Base-by-base conservation (phyloP, 2,329 filamentous ascomycete genomes). In the Bipolaris zeicola region DNA sequence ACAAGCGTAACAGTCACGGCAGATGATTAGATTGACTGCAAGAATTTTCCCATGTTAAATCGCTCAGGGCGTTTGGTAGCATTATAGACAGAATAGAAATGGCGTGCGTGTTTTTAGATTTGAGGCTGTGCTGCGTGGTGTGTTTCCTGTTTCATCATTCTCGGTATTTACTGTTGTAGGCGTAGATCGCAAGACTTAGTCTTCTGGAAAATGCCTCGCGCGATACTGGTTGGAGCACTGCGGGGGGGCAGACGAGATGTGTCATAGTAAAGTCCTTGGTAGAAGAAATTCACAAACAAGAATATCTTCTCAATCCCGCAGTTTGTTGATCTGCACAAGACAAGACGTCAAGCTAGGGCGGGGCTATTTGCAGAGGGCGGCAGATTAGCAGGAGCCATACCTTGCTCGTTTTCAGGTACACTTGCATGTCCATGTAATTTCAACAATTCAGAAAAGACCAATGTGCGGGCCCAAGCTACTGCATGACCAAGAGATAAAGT, bases 401-500 rank as follows among this genome's bases (percentile, higher is more conserved):
- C 42, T 18, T 44, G 36, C 7, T 37, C 31, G 34, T 53, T n/a
- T 36, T 55, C 47, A 46, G 41, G 34, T 51, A 55, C 52, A 34
- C 33, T 24, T 51, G 52, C 52, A 50, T 46, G 24, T 45, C 47
- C 52, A 50, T 46, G 33, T 24, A 36, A 41, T 42, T 46, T 20
- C 41, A 24, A 33, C 34, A 45, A 31, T 36, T 36, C 38, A 38
- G 28, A 55, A 33, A 55, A 48, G 28, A 53, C 52, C 51, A 34
- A 58, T 56, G 53, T 52, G 55, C 22, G 50, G 48, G 46, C 36
- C 38, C 31, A 45, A 31, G 51, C 18, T 33, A 46, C 34, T 47
- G 38, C 44, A 44, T 7, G 36, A 20, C n/a, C 43, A 42, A 42
- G 33, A 58, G 52, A 58, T 50, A 51, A 58, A 46, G 33, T 43